These are phyloP conservation scores for Ophioceras dolichostomum DNA, from an alignment of 2,329 filamentous ascomycete species.

Conservation along the genomic window DNA sequence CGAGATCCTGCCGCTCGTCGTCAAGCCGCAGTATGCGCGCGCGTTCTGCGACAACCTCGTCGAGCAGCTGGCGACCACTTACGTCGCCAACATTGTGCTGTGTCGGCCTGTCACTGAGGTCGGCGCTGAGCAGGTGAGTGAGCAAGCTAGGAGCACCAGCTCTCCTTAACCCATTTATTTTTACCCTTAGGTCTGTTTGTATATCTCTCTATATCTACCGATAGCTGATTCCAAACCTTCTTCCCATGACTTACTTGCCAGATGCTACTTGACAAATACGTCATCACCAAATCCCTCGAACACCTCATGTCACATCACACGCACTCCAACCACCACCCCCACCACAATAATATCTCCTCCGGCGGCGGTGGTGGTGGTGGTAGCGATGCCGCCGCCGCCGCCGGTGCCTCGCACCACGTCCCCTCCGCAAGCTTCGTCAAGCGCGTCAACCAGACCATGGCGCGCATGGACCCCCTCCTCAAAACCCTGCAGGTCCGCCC, in stretches of 20 bases:
- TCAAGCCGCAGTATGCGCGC: slow-evolving; percentile 86
- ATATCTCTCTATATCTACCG: no score
- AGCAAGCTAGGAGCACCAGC: not conserved
- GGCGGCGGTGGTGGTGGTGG: not conserved
- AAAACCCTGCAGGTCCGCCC: slow-evolving; percentile 94
- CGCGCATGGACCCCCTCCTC: slow-evolving; percentile 79
- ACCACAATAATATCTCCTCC: slow-evolving; percentile 19
- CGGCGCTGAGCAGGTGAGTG: slow-evolving; percentile 71
- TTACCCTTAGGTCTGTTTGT: no score
- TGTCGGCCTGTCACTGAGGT: slow-evolving; percentile 88
- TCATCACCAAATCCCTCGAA: slow-evolving; percentile 67
- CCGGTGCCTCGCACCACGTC: slow-evolving; percentile 14
- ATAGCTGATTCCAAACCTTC: no score
- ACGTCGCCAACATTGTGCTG: slow-evolving; percentile 73
- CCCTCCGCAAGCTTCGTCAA: slow-evolving; percentile 60
- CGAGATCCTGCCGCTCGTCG: slow-evolving; percentile 65
- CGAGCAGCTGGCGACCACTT: slow-evolving; percentile 68
- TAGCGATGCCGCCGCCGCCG: no score
- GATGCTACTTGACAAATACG: slow-evolving; percentile 95
- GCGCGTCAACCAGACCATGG: slow-evolving; percentile 73
- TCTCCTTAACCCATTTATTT: no score
- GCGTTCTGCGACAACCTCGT: slow-evolving; percentile 96
- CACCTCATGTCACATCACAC: slow-evolving; percentile 56
- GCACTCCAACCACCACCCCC: no score
- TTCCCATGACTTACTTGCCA: no score